A percentile compares a stretch with the other conserved stretches of the same genome.
These are phyloP conservation scores for Pythium biforme DNA, from an alignment of 352 stramenopile genomes.

Conservation along the genomic window DNA sequence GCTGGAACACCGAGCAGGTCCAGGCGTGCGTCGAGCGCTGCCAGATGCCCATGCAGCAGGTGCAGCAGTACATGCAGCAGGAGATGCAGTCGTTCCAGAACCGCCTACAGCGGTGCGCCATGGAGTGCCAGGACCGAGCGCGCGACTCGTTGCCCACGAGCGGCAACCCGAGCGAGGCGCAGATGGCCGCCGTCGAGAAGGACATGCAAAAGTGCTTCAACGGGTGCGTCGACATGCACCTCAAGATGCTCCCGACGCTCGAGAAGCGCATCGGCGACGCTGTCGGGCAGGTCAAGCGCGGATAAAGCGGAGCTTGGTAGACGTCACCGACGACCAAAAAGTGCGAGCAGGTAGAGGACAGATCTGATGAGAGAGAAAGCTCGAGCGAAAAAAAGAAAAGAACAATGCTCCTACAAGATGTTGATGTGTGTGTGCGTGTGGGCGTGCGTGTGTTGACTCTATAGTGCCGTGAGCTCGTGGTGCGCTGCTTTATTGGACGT, in stretches of 20 bases:
- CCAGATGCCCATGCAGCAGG: conserved; percentile 82
- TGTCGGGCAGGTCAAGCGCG: conserved; percentile 67
- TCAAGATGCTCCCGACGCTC: conserved; percentile 72
- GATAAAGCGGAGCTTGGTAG: conserved; percentile 6
- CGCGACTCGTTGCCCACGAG: conserved; percentile 61
- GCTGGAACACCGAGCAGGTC: conserved; percentile 71
- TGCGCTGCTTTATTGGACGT: conserved; percentile 3
- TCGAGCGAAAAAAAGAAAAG: neutral
- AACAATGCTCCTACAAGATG: neutral
- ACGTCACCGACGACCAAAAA: neutral
- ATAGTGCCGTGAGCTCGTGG: conserved; percentile 26
- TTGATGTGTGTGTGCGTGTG: neutral
- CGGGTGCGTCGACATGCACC: conserved; percentile 69
- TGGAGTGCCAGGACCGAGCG: conserved; percentile 86
- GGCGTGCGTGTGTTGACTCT: conserved; percentile 9
- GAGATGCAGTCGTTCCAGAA: conserved; percentile 86
- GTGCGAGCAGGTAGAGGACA: conserved; percentile 17
- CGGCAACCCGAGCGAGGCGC: conserved; percentile 61
- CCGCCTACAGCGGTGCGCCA: conserved; percentile 80
- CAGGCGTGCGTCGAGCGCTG: conserved; percentile 83
- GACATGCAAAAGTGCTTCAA: conserved; percentile 76
- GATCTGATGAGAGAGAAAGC: conserved; percentile 15
- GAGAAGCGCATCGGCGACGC: conserved; percentile 73
- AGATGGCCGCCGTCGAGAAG: conserved; percentile 68
- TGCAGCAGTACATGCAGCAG: conserved; percentile 81